These are phyloP conservation scores for Rhynchosporium agropyri DNA, from an alignment of 2,329 filamentous ascomycete species.

Conservation along the genomic window DNA sequence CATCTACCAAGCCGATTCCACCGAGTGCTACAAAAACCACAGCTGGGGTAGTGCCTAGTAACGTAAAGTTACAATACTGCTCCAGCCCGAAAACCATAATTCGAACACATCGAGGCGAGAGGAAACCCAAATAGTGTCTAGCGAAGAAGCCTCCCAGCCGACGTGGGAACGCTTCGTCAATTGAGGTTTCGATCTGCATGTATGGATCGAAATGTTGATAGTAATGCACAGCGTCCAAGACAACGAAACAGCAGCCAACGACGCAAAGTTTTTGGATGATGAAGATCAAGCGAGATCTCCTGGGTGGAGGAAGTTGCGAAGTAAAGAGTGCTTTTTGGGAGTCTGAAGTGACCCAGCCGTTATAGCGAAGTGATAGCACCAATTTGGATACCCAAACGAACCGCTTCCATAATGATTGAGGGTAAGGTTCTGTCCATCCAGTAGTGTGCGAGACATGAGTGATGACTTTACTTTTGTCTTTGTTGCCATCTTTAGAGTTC, in stretches of 20 bases:
- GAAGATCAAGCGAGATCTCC: slow-evolving; percentile 14
- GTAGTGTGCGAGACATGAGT: slow-evolving; percentile 5
- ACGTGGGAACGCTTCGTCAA: slow-evolving; percentile 21
- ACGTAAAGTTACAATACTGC: slow-evolving; percentile 20
- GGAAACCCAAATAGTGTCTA: slow-evolving; percentile 8
- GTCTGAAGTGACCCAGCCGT: slow-evolving; percentile 17
- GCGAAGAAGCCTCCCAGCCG: slow-evolving; percentile 16
- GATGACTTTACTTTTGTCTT: not conserved
- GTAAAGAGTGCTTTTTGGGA: slow-evolving; percentile 1
- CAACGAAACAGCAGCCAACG: slow-evolving; percentile 11
- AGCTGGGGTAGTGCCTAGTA: slow-evolving; percentile 17
- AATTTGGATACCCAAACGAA: slow-evolving; percentile 23
- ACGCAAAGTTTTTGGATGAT: slow-evolving; percentile 8
- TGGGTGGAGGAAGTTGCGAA: not conserved
- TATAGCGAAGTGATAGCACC: slow-evolving; percentile 20
- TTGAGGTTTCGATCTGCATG: slow-evolving; percentile 23
- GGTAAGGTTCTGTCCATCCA: slow-evolving; percentile 21
- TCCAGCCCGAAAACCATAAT: slow-evolving; percentile 19
- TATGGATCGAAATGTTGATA: slow-evolving; percentile 26
- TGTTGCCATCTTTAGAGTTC: not conserved
- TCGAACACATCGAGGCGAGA: slow-evolving; percentile 19
- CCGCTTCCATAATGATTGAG: slow-evolving; percentile 11
- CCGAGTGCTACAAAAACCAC: slow-evolving; percentile 21
- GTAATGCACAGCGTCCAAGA: slow-evolving; percentile 21
- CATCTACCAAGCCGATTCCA: slow-evolving; percentile 15